Evolutionary conservation across 2,329 filamentous ascomycete genomes (phyloP).

Genomic region (Hymenoscyphus repandus): DNA sequence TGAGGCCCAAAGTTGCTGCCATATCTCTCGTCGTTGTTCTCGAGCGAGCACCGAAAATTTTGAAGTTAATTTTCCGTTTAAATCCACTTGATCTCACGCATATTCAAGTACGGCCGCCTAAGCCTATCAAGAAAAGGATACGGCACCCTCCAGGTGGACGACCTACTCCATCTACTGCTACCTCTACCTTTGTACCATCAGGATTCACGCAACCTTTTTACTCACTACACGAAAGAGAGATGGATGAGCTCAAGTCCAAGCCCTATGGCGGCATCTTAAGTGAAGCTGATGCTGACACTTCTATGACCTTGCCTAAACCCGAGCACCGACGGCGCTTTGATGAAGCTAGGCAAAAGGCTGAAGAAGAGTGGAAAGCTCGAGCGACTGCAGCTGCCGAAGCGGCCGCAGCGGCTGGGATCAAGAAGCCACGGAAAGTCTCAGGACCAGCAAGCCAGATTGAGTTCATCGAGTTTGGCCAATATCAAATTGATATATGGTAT

Average conservation of each 20-base stretch:
- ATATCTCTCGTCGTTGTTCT: constrained; percentile 37
- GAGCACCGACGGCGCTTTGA: constrained; percentile 84
- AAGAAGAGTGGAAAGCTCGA: constrained; percentile 81
- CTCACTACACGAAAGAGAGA: constrained; percentile 82
- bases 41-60: constrained; percentile 27
- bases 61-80: constrained; percentile 55
- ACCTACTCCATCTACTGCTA: constrained; percentile 29
- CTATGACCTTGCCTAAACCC: constrained; percentile 75
- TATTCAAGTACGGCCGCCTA: constrained; percentile 54
- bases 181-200: constrained; percentile 28
- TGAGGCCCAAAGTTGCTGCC: constrained; percentile 44
- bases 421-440: constrained; percentile 68
- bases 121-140: constrained; percentile 45
- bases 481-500: constrained; percentile 99
- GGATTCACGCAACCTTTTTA: constrained; percentile 75
- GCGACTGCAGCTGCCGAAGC: constrained; percentile 61
- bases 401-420: constrained; percentile 56
- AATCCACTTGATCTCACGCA: constrained; percentile 53
- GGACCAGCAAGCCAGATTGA: constrained; percentile 94
- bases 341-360: constrained; percentile 81
- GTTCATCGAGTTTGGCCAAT: constrained; percentile 95
- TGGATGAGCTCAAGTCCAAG: constrained; percentile 84
- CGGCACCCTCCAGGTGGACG: constrained; percentile 37
- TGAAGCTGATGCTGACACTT: constrained; percentile 85
- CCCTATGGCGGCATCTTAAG: constrained; percentile 92